Conservation (phyloP, 208 protist genomes). For the Trypanosomatidae sp. region DNA sequence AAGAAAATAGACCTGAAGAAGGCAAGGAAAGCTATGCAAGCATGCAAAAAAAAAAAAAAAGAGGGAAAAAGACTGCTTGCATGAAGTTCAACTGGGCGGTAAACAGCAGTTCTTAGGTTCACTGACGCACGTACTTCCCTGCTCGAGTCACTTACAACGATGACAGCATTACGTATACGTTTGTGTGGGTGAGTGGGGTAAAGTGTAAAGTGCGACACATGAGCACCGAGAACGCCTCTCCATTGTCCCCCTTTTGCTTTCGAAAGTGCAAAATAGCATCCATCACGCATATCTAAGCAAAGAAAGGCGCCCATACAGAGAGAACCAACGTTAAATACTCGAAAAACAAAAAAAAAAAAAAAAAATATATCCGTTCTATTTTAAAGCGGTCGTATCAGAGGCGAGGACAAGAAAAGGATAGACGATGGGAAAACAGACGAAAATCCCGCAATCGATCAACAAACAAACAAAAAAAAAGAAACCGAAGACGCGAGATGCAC, state of each 20-base stretch:
- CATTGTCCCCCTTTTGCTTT: neutral
- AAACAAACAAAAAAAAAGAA: neutral
- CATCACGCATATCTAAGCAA: neutral
- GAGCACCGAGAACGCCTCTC: neutral
- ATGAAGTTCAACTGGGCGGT: neutral
- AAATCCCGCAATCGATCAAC: neutral
- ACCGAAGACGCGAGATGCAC: neutral
- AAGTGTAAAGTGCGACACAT: neutral
- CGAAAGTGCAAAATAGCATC: neutral
- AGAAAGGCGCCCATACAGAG: neutral
- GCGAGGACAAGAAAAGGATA: neutral
- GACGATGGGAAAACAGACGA: neutral
- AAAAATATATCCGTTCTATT: neutral
- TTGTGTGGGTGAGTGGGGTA: neutral
- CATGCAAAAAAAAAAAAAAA: conserved; percentile 1
- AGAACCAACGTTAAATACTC: neutral
- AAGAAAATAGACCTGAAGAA: neutral
- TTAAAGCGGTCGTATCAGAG: neutral
- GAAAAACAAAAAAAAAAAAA: neutral
- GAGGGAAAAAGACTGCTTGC: neutral
- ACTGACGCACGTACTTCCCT: neutral
- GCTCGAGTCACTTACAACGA: too few relatives aligned
- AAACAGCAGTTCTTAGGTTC: neutral
- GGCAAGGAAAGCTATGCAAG: neutral
- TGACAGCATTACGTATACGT: neutral